Conservation (phyloP, 495 filamentous ascomycete species). For the Cercophora sp. region DNA sequence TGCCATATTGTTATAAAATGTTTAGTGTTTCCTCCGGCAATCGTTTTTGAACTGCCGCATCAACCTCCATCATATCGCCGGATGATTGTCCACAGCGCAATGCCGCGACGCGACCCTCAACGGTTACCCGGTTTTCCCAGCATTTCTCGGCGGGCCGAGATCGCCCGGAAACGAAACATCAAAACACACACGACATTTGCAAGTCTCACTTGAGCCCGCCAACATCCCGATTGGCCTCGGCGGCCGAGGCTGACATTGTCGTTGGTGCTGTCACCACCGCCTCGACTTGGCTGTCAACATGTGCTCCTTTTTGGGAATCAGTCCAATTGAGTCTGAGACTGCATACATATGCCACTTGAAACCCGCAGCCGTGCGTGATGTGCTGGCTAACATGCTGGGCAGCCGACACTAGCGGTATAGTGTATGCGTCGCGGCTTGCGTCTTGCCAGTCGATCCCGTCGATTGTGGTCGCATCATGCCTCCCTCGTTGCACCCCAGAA, state of each 20-base stretch:
- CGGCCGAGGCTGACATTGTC: no score
- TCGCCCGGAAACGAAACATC: not conserved
- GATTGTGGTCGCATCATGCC: no score
- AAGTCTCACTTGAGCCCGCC: no score
- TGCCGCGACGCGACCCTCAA: not conserved
- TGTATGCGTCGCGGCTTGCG: no score
- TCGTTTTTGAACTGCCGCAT: not conserved
- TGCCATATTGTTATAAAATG: not conserved
- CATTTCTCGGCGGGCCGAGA: not conserved
- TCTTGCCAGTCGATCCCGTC: no score
- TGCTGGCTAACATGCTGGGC: not conserved
- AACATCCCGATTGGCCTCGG: no score
- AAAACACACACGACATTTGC: no score
- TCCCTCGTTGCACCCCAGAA: not conserved
- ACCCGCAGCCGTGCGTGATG: no score
- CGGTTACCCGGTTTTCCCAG: constrained; percentile 2
- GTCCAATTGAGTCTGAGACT: constrained; percentile 1
- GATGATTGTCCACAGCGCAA: not conserved
- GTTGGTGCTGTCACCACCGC: no score
- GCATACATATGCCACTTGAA: not conserved
- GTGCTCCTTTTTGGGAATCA: no score
- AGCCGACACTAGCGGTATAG: no score
- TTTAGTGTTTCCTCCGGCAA: not conserved
- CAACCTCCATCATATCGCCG: not conserved
- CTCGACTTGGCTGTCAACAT: no score